Evolutionary conservation across 2,329 filamentous ascomycete genomes (phyloP).

Genomic region (Trichoderma oligosporum): DNA sequence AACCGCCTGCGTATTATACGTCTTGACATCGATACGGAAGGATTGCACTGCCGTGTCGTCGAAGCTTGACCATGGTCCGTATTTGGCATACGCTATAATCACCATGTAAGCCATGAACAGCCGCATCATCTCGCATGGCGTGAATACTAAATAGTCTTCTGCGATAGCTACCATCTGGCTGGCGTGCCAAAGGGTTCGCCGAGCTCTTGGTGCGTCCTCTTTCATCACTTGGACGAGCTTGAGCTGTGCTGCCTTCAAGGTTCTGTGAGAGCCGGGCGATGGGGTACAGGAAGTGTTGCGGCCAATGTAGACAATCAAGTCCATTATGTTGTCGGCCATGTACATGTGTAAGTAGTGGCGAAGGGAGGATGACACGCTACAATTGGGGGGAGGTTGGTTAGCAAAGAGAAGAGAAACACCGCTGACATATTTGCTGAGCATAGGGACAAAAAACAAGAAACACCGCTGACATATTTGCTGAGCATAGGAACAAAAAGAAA

Average conservation of each 20-base stretch:
- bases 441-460: too few species aligned
- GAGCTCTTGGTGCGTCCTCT: conserved; percentile 22
- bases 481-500: too few species aligned
- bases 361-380: conserved; percentile 28
- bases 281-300: conserved; percentile 23
- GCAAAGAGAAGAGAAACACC: not conserved
- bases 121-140: conserved; percentile 32
- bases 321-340: conserved; percentile 28
- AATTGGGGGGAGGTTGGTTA: not conserved
- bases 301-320: conserved; percentile 31
- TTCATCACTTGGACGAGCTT: conserved; percentile 25
- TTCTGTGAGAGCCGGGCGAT: not conserved
- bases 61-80: conserved; percentile 21
- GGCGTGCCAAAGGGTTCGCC: conserved; percentile 30
- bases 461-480: too few species aligned
- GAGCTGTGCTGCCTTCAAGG: conserved; percentile 25
- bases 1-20: conserved; percentile 11
- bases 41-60: not conserved
- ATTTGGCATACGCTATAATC: conserved; percentile 28
- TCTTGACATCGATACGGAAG: conserved; percentile 24
- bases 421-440: too few species aligned
- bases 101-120: conserved; percentile 33
- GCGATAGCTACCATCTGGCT: conserved; percentile 31
- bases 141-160: conserved; percentile 30
- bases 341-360: conserved; percentile 32